Base-by-base conservation (phyloP, 495 filamentous ascomycete species). In the Annulohypoxylon nitens region DNA sequence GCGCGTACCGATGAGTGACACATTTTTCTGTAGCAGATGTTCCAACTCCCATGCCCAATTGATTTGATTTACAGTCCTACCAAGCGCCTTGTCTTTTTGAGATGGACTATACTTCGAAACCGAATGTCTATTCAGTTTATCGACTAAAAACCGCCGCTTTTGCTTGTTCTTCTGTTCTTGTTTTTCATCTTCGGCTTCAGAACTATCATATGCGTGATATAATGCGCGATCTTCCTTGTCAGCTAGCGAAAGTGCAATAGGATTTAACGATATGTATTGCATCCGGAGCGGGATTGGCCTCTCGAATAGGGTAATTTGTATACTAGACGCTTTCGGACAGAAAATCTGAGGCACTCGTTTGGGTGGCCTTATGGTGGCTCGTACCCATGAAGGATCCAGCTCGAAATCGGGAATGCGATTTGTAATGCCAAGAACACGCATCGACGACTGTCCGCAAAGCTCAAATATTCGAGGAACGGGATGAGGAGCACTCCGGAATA, bases 31-130 rank as follows among this genome's bases (percentile, higher is more conserved):
- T 65, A 98, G 87, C 45, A 98, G 82, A 67, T 90, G 85, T 45
- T 92, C 90, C 72, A 98, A 85, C 76, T 99, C 96, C 81, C 90
- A 94, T 1, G 95, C 93, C 83, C 96, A 98, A 77, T 99, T 99
- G 76, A 98, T 91, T 79, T 99, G 96, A 75, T 95, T 94, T 67
- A 98, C 87, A 63, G 98, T 95, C 30, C 88, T 90, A 11, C 90
- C 88, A 33, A 99, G 86, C 7, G 91, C 88, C 62, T 88, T 86
- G 75, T 98, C 96, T 78, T 97, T 97, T 67, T 90, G 87, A 2
- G 97, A 94, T 4, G 90, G 88, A 2, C 87, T 81, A 73, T 92
- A 93, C 76, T 86, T 90, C 45, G 92, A 83, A 12, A 98, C 93
- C 7, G 93, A 93, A 80, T 99, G 96, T 45, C 92, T 83, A 74